Evolutionary conservation across 2,329 filamentous ascomycete genomes (phyloP).

Genomic region (Colletotrichum agaves): DNA sequence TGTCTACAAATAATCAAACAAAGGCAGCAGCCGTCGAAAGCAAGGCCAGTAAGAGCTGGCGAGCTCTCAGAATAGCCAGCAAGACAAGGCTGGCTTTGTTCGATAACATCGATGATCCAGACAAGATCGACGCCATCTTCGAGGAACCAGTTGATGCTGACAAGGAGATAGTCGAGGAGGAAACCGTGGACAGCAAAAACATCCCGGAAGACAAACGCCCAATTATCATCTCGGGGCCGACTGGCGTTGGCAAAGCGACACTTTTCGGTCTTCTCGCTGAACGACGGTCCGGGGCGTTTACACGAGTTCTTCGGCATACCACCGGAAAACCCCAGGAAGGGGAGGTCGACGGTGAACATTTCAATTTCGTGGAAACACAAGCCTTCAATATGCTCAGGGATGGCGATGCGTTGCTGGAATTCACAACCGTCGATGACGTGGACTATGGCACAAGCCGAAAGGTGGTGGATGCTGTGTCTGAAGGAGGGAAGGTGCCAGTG

Average conservation of each 20-base stretch:
- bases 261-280: constrained; percentile 72
- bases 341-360: constrained; percentile 63
- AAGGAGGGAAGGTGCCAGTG: constrained; percentile 69
- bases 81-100: constrained; percentile 79
- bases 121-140: constrained; percentile 72
- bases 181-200: constrained; percentile 41
- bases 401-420: constrained; percentile 69
- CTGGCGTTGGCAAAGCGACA: constrained; percentile 70
- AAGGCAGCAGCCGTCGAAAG: constrained; percentile 69
- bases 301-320: constrained; percentile 65
- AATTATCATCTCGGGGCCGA: constrained; percentile 76
- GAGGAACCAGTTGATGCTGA: constrained; percentile 56
- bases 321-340: constrained; percentile 60
- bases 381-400: constrained; percentile 69
- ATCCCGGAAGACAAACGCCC: constrained; percentile 61
- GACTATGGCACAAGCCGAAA: constrained; percentile 68
- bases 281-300: constrained; percentile 73
- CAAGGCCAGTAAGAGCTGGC: constrained; percentile 91
- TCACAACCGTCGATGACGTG: constrained; percentile 58
- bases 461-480: constrained; percentile 61
- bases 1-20: constrained; percentile 73
- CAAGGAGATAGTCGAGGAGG: constrained; percentile 48
- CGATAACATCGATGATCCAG: constrained; percentile 87
- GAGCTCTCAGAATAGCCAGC: constrained; percentile 83
- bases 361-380: constrained; percentile 66